Evolutionary conservation across 2,329 filamentous ascomycete genomes (phyloP).

Genomic region (Plectosphaerella plurivora): DNA sequence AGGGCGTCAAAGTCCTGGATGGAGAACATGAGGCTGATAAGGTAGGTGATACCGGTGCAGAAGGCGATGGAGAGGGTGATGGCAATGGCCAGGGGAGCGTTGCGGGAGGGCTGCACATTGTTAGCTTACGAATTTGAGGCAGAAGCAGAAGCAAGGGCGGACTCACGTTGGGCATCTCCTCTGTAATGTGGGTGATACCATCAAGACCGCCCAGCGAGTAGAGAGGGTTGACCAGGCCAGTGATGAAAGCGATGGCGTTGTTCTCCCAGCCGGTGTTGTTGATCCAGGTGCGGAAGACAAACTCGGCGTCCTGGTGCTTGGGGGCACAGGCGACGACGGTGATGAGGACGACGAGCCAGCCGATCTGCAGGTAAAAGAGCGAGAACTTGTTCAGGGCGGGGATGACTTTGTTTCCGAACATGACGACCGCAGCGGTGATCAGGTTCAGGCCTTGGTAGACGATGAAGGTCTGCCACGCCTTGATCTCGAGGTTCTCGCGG

Average conservation of each 20-base stretch:
- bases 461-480: constrained; percentile 44
- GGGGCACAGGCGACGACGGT: constrained; percentile 42
- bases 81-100: constrained; percentile 30
- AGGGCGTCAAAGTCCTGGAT: constrained; percentile 42
- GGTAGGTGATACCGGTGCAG: constrained; percentile 41
- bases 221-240: constrained; percentile 42
- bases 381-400: constrained; percentile 39
- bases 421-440: constrained; percentile 36
- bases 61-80: constrained; percentile 47
- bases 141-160: constrained; percentile 5
- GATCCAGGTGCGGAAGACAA: constrained; percentile 47
- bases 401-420: constrained; percentile 42
- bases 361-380: constrained; percentile 39
- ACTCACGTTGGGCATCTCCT: constrained; percentile 45
- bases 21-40: constrained; percentile 47
- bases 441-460: constrained; percentile 38
- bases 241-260: constrained; percentile 44
- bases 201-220: constrained; percentile 44
- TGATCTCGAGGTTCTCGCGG: constrained; percentile 29
- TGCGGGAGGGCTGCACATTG: constrained; percentile 24
- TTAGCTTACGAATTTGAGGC: too few species aligned
- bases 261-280: constrained; percentile 49
- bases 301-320: constrained; percentile 36
- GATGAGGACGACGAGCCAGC: constrained; percentile 41
- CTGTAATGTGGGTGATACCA: constrained; percentile 43